Evolutionary conservation across 2,329 filamentous ascomycete species (phyloP).

Genomic region (Macroventuria anomochaeta): DNA sequence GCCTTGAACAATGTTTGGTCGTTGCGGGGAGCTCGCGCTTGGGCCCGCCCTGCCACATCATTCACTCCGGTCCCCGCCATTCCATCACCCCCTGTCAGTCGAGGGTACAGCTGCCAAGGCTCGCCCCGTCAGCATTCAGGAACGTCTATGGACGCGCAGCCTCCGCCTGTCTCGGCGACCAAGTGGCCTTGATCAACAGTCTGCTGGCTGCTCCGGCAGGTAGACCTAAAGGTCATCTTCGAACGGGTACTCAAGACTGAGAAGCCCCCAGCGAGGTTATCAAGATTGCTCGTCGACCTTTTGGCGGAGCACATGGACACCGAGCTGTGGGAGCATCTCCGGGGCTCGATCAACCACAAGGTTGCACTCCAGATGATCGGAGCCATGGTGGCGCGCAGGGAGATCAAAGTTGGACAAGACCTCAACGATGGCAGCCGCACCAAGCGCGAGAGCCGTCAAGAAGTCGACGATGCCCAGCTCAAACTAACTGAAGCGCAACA

Average conservation of each 20-base stretch:
- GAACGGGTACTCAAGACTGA: constrained; percentile 23
- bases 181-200: neutral
- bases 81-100: too few relatives aligned
- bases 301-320: constrained; percentile 22
- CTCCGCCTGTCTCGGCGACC: too few relatives aligned
- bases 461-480: neutral
- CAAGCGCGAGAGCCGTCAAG: constrained; percentile 4
- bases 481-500: neutral
- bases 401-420: constrained; percentile 8
- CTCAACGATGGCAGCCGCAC: neutral
- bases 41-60: constrained; percentile 1
- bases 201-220: too few relatives aligned
- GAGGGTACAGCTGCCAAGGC: too few relatives aligned
- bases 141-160: too few relatives aligned
- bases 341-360: neutral
- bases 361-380: constrained; percentile 13
- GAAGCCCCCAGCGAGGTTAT: constrained; percentile 17
- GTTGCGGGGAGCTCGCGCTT: constrained; percentile 12
- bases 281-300: constrained; percentile 20
- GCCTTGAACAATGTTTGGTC: constrained; percentile 10
- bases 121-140: too few relatives aligned
- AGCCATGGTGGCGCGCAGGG: constrained; percentile 11
- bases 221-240: too few relatives aligned
- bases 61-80: neutral
- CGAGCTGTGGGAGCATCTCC: constrained; percentile 16